Base-by-base conservation (phyloP, 768 basidiomycete species). In the Suillus occidentalis region DNA sequence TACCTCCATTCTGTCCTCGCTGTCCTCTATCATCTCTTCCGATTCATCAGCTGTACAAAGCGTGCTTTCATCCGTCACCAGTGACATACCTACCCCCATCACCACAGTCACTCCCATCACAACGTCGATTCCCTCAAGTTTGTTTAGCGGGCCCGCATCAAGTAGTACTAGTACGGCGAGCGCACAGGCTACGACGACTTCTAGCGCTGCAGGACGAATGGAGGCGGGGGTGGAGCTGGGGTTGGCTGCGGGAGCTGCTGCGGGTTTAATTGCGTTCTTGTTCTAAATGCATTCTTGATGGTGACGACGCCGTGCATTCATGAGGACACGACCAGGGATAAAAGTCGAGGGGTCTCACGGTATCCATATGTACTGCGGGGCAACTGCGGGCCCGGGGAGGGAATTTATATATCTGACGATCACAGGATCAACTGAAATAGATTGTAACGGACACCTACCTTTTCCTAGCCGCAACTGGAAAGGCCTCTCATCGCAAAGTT, bases 1-100 rank as follows among this genome's bases (percentile, higher is more conserved):
- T 0, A 39, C 68, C 4, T 75, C 74, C 39, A 0, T 65, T 34
- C 25, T 72, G 43, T 67, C 73, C 12, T 68, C 64, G 8, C 63
- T 69, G 45, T 72, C 74, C 42, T 75, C 72, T 1, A 65, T 75
- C 64, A 66, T 73, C 52, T 73, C 75, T 40, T 72, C 75, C 31
- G 66, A 72, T 25, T 73, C 74, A 22, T 71, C 63, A 36, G 61
- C 61, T 7, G 0, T 73, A 49, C 52, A 16, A 20, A 68, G 75
- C 6, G 39, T 18, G 18, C 16, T 53, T 4, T 43, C 40, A 31
- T 31, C 50, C 2, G 8, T 31, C 16, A 52, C 12, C 50, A 36
- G 6, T 6, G 34, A 36, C 6, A 36, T 36, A 36, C 34, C 36
- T 12, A 39, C 56, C 2, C 3, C 61, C 13, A 3, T 42, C 40